Conservation (phyloP, 306 rosid genomes). For the Ochetophila trinervis region DNA sequence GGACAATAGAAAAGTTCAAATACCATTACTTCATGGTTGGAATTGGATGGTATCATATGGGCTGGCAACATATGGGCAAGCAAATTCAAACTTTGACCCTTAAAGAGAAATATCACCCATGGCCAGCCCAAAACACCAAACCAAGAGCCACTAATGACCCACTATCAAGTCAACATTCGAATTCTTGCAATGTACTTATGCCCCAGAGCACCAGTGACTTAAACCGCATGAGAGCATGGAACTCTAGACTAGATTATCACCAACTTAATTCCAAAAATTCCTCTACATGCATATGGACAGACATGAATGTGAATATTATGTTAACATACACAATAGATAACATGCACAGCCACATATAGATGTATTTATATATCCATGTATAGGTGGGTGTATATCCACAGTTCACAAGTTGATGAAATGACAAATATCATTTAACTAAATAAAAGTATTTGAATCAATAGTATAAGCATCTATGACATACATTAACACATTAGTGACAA, state of each 20-base stretch:
- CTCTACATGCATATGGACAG: background rate
- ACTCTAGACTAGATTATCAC: background rate
- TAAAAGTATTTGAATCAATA: background rate
- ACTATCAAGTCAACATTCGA: background rate
- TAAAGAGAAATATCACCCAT: background rate
- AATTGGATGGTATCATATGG: too few species aligned
- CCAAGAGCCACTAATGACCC: background rate
- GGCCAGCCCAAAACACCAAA: background rate
- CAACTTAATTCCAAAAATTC: background rate
- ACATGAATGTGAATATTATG: background rate
- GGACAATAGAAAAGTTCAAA: too few species aligned
- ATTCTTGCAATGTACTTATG: background rate
- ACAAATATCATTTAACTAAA: background rate
- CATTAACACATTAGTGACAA: background rate
- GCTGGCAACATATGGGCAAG: too few species aligned
- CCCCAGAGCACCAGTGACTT: too few species aligned
- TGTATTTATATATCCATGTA: background rate
- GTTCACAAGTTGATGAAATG: slow-evolving; percentile 1
- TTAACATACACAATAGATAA: background rate
- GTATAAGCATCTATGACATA: background rate
- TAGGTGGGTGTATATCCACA: background rate
- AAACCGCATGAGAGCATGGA: background rate
- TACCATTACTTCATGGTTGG: too few species aligned
- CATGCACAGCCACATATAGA: background rate
- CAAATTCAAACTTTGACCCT: background rate